phyloP scores from a whole-genome alignment of 345 rosid genomes.

The Cochlearia excelsa region DNA sequence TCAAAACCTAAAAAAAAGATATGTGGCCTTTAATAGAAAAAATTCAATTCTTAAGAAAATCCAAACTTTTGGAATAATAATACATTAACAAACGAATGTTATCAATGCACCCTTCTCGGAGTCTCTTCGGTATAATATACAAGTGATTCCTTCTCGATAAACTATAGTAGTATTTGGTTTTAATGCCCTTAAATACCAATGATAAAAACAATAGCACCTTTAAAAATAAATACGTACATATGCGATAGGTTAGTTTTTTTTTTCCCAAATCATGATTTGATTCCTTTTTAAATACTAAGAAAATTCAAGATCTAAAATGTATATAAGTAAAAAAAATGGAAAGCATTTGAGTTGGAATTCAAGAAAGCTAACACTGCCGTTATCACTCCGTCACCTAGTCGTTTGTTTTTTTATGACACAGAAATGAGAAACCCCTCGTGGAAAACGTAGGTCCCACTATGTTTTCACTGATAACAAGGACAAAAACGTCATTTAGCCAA shows the following conservation, averaged over 20 bases:
- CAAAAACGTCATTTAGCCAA: conserved; percentile 3
- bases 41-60: background rate
- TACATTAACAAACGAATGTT: conserved; percentile 8
- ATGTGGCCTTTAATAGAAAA: conserved; percentile 4
- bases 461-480: background rate
- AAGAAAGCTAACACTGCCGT: background rate
- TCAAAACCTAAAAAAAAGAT: background rate
- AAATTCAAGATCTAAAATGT: too few relatives aligned
- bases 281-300: too few relatives aligned
- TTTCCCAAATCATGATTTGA: too few relatives aligned
- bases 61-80: background rate
- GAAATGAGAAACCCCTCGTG: conserved; percentile 1
- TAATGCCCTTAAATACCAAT: conserved; percentile 14
- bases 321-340: background rate
- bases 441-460: conserved; percentile 1
- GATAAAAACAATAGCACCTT: background rate
- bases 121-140: conserved; percentile 10
- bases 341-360: background rate
- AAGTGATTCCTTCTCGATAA: conserved; percentile 11
- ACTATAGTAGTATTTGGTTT: background rate
- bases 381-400: conserved; percentile 20
- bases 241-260: too few relatives aligned
- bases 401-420: conserved; percentile 22
- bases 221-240: background rate
- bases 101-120: conserved; percentile 1